Conservation (phyloP, 306 rosid genomes). For the Chamaecrista fasciculata region DNA sequence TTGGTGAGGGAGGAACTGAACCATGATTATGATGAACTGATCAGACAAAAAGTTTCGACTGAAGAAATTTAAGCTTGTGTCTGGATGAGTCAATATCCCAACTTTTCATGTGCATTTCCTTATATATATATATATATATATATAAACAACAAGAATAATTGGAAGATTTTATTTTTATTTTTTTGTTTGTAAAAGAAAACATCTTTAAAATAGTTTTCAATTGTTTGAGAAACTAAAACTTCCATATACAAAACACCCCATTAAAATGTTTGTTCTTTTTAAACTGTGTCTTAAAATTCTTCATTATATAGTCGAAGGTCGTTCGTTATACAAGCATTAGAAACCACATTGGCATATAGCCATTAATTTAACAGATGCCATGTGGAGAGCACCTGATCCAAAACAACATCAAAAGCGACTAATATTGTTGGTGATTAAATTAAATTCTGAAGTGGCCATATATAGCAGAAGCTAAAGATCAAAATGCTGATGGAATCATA, state of each 20-base stretch:
- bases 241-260: background rate
- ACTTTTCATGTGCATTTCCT: too few species aligned
- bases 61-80: too few species aligned
- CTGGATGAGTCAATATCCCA: too few species aligned
- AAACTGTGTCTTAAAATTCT: too few species aligned
- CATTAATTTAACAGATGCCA: conserved; percentile 30
- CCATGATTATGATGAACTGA: background rate
- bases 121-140: too few species aligned
- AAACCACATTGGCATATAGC: conserved; percentile 15
- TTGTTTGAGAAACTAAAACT: background rate
- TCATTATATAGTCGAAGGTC: too few species aligned
- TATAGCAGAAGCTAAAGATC: conserved; percentile 23
- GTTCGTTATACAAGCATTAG: background rate
- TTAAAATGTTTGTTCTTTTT: background rate
- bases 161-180: background rate
- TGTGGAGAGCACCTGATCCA: conserved; percentile 34
- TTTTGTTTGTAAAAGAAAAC: background rate
- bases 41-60: too few species aligned
- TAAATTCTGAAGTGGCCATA: conserved; percentile 32
- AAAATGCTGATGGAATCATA: conserved; percentile 27
- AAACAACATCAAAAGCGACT: conserved; percentile 24
- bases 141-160: too few species aligned
- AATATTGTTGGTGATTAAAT: conserved; percentile 22
- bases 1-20: background rate
- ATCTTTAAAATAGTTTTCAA: background rate